Base-by-base conservation (phyloP, 108 stramenopile species). In the Mediolabrus comicus region DNA sequence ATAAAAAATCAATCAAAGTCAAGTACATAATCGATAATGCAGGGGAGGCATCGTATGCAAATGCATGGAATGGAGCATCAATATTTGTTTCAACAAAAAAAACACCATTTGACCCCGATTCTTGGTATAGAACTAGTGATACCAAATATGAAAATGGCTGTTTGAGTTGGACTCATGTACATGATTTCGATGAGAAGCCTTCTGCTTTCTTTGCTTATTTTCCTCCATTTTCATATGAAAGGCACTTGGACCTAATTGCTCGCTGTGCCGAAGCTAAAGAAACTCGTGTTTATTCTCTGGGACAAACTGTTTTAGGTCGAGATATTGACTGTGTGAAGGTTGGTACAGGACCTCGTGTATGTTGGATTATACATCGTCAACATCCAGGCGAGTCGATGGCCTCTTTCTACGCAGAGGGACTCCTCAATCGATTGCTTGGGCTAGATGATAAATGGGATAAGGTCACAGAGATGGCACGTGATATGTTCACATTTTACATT, bases 381-480 rank as follows among this genome's bases (percentile, higher is more conserved):
- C 91, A 92, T 63, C 91, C 91, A 13, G 91, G 91, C 4, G 91
- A 92, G 57, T 81, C 83, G 0, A 92, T 92, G 91, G 91, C 91
- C 10, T 85, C 77, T 41, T 78, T 68, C 54, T 86, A 82, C 59
- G 87, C 87, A 11, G 87, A 86, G 51, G 87, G 88, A 14, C 27
- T 95, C n/a, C 59, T 92, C 46, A 77, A 56, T 55, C 75, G 90
- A 30, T 55, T 91, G 7, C 65, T 92, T 61, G 85, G 84, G 11
- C 67, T 79, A 6, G 61, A 77, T 55, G 67, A 69, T 19, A 25
- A 61, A 19, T 53, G 53, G 52, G 88, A 94, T 58, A 75, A 56
- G 3, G 19, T 71, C 14, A 83, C 87, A 2, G 13, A 71, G 49
- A 74, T 78, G 14, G 71, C 76, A 4, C 65, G 77, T 16, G 66